phyloP scores from a whole-genome alignment of 495 filamentous ascomycete genomes.

The Neurospora sp. region DNA sequence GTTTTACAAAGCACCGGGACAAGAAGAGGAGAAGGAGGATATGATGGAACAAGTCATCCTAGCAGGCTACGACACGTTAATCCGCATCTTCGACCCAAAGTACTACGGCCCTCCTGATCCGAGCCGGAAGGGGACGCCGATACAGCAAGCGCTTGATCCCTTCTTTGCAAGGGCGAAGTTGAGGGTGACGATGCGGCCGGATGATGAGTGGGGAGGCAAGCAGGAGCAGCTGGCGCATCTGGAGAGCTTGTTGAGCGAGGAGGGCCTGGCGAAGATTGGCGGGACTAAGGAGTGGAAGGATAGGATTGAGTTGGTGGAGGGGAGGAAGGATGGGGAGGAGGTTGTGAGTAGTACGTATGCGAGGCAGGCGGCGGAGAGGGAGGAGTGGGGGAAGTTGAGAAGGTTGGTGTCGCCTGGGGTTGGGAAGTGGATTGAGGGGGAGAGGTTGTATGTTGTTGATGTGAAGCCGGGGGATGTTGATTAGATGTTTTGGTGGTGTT shows the following conservation, averaged over 20 bases:
- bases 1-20: slow-evolving; percentile 32
- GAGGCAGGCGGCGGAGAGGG: slow-evolving; percentile 47
- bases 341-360: slow-evolving; percentile 73
- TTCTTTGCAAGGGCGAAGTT: slow-evolving; percentile 65
- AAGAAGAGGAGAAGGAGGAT: not conserved
- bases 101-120: slow-evolving; percentile 55
- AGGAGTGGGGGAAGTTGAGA: slow-evolving; percentile 45
- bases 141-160: slow-evolving; percentile 44
- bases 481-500: slow-evolving; percentile 10
- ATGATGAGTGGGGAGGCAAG: slow-evolving; percentile 52
- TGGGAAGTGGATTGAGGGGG: slow-evolving; percentile 44
- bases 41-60: slow-evolving; percentile 61
- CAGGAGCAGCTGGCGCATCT: slow-evolving; percentile 54
- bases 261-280: slow-evolving; percentile 45
- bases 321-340: slow-evolving; percentile 39
- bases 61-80: slow-evolving; percentile 78
- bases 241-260: slow-evolving; percentile 36
- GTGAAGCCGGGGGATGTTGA: slow-evolving; percentile 23
- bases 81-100: slow-evolving; percentile 70
- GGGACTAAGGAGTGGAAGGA: slow-evolving; percentile 56
- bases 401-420: slow-evolving; percentile 56
- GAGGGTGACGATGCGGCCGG: slow-evolving; percentile 60
- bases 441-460: slow-evolving; percentile 36
- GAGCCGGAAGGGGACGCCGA: slow-evolving; percentile 7
- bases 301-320: slow-evolving; percentile 61